Percentiles rank a stretch among this genome's conserved stretches.
phyloP scores from a whole-genome alignment of 257 asterid species.

The Voacanga thouarsii region DNA sequence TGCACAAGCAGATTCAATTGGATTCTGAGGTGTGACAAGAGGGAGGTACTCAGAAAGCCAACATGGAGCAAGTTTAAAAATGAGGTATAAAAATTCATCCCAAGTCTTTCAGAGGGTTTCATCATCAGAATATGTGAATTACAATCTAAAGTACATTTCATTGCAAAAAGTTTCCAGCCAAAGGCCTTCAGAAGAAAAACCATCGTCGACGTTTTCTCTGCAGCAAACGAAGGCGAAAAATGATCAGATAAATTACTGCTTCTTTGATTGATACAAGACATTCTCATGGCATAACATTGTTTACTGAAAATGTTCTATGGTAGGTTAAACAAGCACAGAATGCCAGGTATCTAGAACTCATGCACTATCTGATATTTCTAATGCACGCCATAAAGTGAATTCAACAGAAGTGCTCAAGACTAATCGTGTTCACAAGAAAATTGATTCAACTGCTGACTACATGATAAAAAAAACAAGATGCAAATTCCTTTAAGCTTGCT shows the following conservation, averaged over 20 bases:
- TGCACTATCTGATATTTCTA: no score
- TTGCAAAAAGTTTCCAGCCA: neutral
- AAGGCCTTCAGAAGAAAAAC: conserved; percentile 7
- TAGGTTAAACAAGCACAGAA: neutral
- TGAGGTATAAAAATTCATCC: neutral
- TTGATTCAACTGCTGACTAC: neutral
- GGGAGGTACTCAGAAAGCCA: neutral
- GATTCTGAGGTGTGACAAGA: neutral
- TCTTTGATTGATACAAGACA: neutral
- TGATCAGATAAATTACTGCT: neutral
- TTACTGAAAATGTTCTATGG: neutral
- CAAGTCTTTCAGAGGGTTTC: neutral
- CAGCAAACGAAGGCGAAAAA: neutral
- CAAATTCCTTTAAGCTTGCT: neutral
- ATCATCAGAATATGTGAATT: neutral
- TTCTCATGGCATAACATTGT: neutral
- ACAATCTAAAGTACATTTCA: neutral
- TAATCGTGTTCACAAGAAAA: neutral
- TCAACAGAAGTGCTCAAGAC: neutral
- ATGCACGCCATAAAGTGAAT: neutral
- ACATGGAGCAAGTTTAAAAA: neutral
- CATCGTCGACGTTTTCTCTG: neutral
- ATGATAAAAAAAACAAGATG: neutral
- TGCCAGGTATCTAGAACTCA: neutral
- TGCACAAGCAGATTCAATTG: no score